Evolutionary conservation across 208 protist species (phyloP).

Genomic region (Trypanosoma rangeli): DNA sequence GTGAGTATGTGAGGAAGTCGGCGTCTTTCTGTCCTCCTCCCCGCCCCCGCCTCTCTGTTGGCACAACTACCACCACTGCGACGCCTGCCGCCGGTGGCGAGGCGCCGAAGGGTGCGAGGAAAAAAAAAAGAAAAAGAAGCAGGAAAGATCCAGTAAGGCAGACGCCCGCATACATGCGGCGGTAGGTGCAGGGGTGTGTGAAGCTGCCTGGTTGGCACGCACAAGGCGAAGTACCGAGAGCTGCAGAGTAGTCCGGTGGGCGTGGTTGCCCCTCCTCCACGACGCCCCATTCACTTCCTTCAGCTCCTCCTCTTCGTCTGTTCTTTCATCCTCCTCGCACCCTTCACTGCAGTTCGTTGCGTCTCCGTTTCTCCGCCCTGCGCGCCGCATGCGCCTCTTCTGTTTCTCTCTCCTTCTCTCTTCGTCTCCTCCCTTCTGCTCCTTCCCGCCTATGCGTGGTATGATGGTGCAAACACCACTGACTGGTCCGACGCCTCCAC

Average conservation of each 20-base stretch:
- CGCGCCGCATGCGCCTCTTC: neutral
- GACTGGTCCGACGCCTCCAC: constrained; percentile 56
- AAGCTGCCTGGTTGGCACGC: neutral
- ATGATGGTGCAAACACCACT: constrained; percentile 64
- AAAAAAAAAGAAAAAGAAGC: neutral
- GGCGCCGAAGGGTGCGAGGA: neutral
- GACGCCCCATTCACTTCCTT: neutral
- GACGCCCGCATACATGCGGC: neutral
- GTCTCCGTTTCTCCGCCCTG: neutral
- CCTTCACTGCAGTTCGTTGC: neutral
- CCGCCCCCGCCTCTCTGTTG: neutral
- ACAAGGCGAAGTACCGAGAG: neutral
- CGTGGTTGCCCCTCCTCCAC: neutral
- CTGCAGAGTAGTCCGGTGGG: neutral
- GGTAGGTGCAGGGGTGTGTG: neutral
- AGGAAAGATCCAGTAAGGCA: neutral
- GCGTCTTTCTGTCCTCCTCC: neutral
- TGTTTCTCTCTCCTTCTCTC: constrained; percentile 4
- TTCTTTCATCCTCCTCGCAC: neutral
- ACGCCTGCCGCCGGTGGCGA: too few species aligned
- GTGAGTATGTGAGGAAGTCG: neutral
- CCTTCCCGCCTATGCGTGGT: constrained; percentile 43
- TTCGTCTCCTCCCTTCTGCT: neutral
- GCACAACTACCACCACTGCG: neutral
- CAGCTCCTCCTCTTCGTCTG: neutral